Conservation (phyloP, 2,329 filamentous ascomycete species). For the Pyrenophora teres region DNA sequence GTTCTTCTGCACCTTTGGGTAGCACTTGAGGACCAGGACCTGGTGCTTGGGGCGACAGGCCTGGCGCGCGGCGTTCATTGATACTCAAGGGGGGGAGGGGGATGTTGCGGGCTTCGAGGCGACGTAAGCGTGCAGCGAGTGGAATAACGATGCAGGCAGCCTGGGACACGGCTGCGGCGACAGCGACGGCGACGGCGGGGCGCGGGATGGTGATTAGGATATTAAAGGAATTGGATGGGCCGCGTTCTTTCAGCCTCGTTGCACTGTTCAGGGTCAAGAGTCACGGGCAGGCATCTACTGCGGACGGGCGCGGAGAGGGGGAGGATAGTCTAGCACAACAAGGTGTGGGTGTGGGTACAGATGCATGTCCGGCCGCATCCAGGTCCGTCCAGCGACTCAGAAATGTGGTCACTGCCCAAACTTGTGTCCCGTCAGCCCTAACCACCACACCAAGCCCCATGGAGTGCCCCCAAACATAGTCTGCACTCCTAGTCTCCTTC, state of each 20-base stretch:
- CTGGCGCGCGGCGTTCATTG: constrained; percentile 64
- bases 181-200: constrained; percentile 2
- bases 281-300: constrained; percentile 2
- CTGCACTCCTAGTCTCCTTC: not conserved
- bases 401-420: constrained; percentile 24
- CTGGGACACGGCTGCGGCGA: constrained; percentile 2
- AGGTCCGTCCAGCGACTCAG: constrained; percentile 16
- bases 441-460: not conserved
- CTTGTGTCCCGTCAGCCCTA: constrained; percentile 2
- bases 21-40: constrained; percentile 94
- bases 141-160: not conserved
- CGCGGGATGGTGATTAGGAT: not conserved
- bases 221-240: not conserved
- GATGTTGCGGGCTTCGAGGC: constrained; percentile 4
- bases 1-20: constrained; percentile 89
- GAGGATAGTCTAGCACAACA: not conserved
- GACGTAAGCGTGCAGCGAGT: constrained; percentile 8
- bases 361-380: constrained; percentile 10
- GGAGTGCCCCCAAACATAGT: not conserved
- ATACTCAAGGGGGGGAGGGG: constrained; percentile 3
- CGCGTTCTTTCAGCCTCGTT: constrained; percentile 2
- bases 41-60: constrained; percentile 89
- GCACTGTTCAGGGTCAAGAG: constrained; percentile 3
- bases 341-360: constrained; percentile 14
- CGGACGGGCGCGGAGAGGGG: constrained; percentile 7